Evolutionary conservation across 495 filamentous ascomycete species (phyloP).

Genomic region (Corynascus novoguineensis): DNA sequence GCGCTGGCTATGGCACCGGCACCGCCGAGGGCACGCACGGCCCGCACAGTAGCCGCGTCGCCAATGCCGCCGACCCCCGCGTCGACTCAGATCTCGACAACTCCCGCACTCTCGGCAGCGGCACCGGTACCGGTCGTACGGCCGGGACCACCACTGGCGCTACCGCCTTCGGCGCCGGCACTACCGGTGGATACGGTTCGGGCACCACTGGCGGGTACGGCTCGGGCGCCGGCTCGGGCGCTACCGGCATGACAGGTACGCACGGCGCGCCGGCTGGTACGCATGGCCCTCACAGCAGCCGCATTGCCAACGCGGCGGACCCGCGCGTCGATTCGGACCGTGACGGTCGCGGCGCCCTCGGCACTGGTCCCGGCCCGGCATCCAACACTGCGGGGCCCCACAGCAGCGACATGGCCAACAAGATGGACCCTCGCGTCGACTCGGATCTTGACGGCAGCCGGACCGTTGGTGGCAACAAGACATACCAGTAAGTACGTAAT

Average conservation of each 20-base stretch:
- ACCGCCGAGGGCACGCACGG: constrained; percentile 1
- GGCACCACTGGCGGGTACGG: not conserved
- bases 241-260: constrained; percentile 28
- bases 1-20: constrained; percentile 20
- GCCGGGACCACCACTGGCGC: not conserved
- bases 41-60: constrained; percentile 16
- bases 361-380: constrained; percentile 36
- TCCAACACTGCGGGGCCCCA: constrained; percentile 49
- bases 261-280: constrained; percentile 25
- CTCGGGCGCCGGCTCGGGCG: constrained; percentile 20
- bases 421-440: constrained; percentile 51
- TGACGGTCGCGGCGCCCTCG: constrained; percentile 18
- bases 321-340: constrained; percentile 25
- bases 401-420: constrained; percentile 48
- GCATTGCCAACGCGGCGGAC: constrained; percentile 49
- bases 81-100: constrained; percentile 16
- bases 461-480: constrained; percentile 44
- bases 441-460: constrained; percentile 42
- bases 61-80: constrained; percentile 19
- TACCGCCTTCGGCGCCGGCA: constrained; percentile 16
- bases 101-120: constrained; percentile 17
- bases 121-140: constrained; percentile 3
- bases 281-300: constrained; percentile 46
- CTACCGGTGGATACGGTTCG: not conserved
- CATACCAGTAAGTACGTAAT: constrained; percentile 45